Base-by-base conservation (phyloP, 2,329 filamentous ascomycete genomes). In the Fusarium torreyae region DNA sequence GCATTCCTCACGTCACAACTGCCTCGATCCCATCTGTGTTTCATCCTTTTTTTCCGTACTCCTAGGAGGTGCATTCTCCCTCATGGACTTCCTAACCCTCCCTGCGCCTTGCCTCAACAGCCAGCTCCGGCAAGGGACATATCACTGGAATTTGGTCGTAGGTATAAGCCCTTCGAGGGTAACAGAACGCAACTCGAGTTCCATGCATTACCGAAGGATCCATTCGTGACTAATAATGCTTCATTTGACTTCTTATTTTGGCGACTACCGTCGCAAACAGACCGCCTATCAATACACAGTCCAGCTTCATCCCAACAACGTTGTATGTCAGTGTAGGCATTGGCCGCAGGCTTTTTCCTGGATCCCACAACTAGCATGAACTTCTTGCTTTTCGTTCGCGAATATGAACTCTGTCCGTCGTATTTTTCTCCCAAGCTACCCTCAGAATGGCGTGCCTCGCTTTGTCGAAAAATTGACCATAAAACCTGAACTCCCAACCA, bases 401-500 rank as follows among this genome's bases (percentile, higher is more conserved):
- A 43, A 60, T 60, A 46, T 64, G 53, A 68, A 68, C 38, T 45
- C 43, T 59, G 28, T 63, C 57, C 45, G 38, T 55, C 48, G 38
- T 58, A 34, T 56, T 50, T 66, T 63, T 50, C 63, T 46, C 36
- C 54, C 22, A 46, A 50, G 59, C 64, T 34, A 48, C 38, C 59
- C 31, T 50, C 53, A 38, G 36, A 46, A 51, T 49, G 49, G 52
- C 38, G 51, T 65, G 40, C 55, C 44, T 71, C 39, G 33, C 45
- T 64, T 57, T 26, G 59, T 68, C 54, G 33, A 52, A 70, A 68
- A 50, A 52, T 59, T 63, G 61, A 57, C 63, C 61, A 64, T 56
- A 51, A 66, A 71, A 68, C 69, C 69, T 69, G 55, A 74, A 74
- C 70, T 74, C 71, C 72, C 69, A 72, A 68, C 60, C 67, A 69